Evolutionary conservation across 208 protist species (phyloP).

Genomic region (Naegleria fowleri): DNA sequence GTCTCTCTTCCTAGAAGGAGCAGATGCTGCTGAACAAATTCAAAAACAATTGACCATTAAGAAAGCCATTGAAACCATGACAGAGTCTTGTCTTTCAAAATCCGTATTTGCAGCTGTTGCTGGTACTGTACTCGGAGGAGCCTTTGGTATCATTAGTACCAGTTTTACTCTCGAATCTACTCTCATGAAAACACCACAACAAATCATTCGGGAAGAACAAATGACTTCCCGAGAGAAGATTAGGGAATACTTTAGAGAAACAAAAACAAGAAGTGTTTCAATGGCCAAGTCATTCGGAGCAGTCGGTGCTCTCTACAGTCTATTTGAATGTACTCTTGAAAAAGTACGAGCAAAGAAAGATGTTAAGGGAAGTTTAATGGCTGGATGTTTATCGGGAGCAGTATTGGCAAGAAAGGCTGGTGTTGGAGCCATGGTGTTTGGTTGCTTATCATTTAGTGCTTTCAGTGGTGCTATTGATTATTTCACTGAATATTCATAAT

Average conservation of each 20-base stretch:
- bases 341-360: conserved; percentile 21
- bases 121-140: neutral
- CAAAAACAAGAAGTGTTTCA: neutral
- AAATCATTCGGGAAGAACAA: neutral
- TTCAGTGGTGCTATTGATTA: conserved; percentile 21
- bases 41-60: neutral
- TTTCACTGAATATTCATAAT: neutral
- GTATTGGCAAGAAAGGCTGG: neutral
- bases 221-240: neutral
- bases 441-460: conserved; percentile 12
- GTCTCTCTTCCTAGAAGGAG: neutral
- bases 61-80: neutral
- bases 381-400: conserved; percentile 17
- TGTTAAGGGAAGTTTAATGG: neutral
- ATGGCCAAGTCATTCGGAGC: neutral
- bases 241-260: neutral
- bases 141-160: neutral
- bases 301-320: neutral
- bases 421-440: neutral
- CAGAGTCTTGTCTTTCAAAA: neutral
- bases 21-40: neutral
- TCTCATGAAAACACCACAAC: neutral
- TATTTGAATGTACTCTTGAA: conserved; percentile 21
- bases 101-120: neutral
- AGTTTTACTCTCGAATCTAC: neutral